Percentiles rank a stretch among this genome's conserved stretches.
Conservation (phyloP, 73 alveolate species). For the Stentor roeselii region DNA sequence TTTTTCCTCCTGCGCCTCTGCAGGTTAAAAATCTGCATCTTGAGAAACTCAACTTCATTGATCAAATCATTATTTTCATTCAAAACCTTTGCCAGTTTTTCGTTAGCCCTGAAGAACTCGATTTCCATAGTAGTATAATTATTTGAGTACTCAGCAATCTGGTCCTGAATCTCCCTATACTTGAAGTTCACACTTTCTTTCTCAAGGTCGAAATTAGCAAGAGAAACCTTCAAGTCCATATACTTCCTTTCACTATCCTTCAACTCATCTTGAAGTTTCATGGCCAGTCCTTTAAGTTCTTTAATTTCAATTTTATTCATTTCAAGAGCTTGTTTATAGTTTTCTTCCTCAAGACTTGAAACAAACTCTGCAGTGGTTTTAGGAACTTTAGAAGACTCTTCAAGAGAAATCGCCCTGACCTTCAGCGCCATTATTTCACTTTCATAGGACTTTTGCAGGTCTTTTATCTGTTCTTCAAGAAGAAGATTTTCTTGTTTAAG, state of each 20-base stretch:
- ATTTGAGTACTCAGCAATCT: not conserved
- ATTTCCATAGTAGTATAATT: not conserved
- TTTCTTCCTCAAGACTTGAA: not conserved
- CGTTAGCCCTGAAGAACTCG: not conserved
- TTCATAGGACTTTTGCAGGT: not conserved
- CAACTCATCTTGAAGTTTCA: not conserved
- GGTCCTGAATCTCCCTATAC: not conserved
- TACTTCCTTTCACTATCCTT: not conserved
- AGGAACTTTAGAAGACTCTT: not conserved
- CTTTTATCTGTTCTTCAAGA: not conserved
- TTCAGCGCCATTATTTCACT: not conserved
- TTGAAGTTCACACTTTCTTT: not conserved
- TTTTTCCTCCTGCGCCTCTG: not conserved
- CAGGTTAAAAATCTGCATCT: not conserved
- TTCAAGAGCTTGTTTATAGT: not conserved
- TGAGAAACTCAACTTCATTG: not conserved
- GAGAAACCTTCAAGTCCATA: not conserved
- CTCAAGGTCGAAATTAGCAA: not conserved
- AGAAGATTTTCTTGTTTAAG: not conserved
- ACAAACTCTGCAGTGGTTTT: not conserved
- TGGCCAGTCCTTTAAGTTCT: not conserved
- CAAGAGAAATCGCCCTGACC: not conserved
- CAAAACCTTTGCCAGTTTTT: not conserved
- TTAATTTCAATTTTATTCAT: slow-evolving; percentile 1
- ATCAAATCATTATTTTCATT: slow-evolving; percentile 7